Conservation (phyloP, 2,329 filamentous ascomycete species). For the Aspergillus piperis region DNA sequence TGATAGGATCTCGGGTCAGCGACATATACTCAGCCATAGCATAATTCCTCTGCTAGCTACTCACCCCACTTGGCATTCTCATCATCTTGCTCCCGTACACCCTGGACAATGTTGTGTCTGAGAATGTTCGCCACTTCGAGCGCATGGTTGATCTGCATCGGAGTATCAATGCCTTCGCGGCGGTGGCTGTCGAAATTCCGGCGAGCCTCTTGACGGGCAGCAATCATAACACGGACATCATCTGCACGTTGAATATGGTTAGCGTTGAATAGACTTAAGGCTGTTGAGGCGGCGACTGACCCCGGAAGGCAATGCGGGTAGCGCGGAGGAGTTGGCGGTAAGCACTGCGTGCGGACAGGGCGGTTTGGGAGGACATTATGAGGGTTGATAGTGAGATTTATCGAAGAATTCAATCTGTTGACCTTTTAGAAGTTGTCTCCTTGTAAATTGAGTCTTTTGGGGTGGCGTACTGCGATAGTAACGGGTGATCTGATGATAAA, state of each 20-base stretch:
- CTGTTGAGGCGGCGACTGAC: conserved; percentile 46
- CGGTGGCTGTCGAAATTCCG: conserved; percentile 70
- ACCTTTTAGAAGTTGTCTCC: neutral
- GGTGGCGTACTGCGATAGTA: neutral
- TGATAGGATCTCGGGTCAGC: conserved; percentile 39
- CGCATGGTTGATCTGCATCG: conserved; percentile 72
- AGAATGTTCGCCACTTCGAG: conserved; percentile 80
- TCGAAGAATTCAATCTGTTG: neutral
- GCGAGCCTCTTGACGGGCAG: conserved; percentile 72
- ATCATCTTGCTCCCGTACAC: conserved; percentile 48
- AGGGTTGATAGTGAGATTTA: neutral
- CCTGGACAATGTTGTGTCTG: conserved; percentile 85
- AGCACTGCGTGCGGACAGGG: conserved; percentile 65
- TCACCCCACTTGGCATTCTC: conserved; percentile 41
- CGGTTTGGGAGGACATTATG: conserved; percentile 37
- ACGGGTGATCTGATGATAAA: neutral
- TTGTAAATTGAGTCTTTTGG: neutral
- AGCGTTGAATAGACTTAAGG: conserved; percentile 5
- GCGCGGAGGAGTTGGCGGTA: conserved; percentile 83
- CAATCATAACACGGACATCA: conserved; percentile 67
- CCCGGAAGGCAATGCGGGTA: conserved; percentile 78
- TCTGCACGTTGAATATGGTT: conserved; percentile 51
- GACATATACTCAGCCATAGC: neutral
- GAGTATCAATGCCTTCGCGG: conserved; percentile 59
- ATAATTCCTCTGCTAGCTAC: conserved; percentile 11